Base-by-base conservation (phyloP, 768 basidiomycete genomes). In the Tylopilus felleus region DNA sequence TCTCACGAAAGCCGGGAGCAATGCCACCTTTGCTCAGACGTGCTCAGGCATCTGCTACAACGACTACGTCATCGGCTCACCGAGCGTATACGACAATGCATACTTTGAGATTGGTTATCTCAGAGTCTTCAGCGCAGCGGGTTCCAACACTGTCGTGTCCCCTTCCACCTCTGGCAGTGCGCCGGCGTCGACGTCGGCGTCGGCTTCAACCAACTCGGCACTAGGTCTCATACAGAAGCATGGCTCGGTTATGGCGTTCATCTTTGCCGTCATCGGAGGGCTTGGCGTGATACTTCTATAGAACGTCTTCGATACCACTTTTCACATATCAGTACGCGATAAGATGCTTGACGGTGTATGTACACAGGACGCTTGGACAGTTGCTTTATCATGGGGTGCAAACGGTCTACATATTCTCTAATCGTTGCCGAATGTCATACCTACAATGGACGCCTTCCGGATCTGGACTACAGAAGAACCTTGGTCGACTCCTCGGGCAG, bases 101-200 rank as follows among this genome's bases (percentile, higher is more conserved):
- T 87, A 84, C 72, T 93, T 90, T 60, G 88, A 91, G 65, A 77
- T 92, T 49, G 75, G 78, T 14, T 82, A 76, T 27, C 74, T 88
- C 54, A 75, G 77, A 43, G 71, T 85, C 14, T 85, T 72, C 60
- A 71, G 77, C 49, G 56, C 66, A 4, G 51, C 56, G 21, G 72
- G 71, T 25, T 65, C 65, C 13, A 71, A 57, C 56, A 68, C 66
- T 1, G 39, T 62, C 16, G 47, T 70, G 10, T 55, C 67, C 14
- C 51, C 68, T 17, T 58, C 68, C 6, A 53, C 41, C 14, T 63
- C 65, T 7, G 64, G 64, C 25, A 47, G 53, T 36, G 47, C 52
- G 25, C 36, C 57, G 5, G 66, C 56, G 14, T 23, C 63, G 6
- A 54, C 57, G 5, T 25, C 58, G 10, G 41, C n/a, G 46, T 7